Conservation (phyloP, 2,329 filamentous ascomycete genomes). For the Nothopassalora personata region DNA sequence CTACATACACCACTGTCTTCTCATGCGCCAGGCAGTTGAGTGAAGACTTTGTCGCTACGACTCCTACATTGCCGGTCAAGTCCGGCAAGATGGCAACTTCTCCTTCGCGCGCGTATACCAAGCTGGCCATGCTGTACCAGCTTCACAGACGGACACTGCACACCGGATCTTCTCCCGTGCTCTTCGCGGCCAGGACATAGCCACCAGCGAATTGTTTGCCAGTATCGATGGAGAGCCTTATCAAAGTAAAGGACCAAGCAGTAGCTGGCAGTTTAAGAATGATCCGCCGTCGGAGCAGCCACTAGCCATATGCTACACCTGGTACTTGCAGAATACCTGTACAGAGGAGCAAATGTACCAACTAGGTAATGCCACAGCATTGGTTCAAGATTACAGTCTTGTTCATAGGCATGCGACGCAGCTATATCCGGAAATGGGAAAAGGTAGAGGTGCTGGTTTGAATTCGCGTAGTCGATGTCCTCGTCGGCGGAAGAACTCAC, state of each 20-base stretch:
- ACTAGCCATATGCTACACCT: constrained; percentile 17
- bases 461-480: neutral
- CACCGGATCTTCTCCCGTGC: constrained; percentile 52
- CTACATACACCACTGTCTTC: no score
- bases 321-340: constrained; percentile 17
- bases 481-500: neutral
- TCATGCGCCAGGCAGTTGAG: no score
- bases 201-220: constrained; percentile 41
- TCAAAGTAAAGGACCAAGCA: constrained; percentile 24
- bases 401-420: constrained; percentile 18
- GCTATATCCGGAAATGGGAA: constrained; percentile 15
- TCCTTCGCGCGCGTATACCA: constrained; percentile 25
- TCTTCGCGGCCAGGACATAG: constrained; percentile 48
- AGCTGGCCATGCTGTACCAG: constrained; percentile 25
- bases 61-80: constrained; percentile 19
- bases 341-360: constrained; percentile 17
- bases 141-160: constrained; percentile 51
- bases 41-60: neutral
- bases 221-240: constrained; percentile 35
- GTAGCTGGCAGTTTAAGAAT: constrained; percentile 11
- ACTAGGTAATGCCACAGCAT: constrained; percentile 13
- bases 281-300: constrained; percentile 11
- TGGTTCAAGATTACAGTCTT: constrained; percentile 18
- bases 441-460: neutral
- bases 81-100: constrained; percentile 28